A percentile compares a stretch with the other conserved stretches of the same genome.
Evolutionary conservation across 169 alveolate genomes (phyloP).

Genomic region (Eimeria brunetti): DNA sequence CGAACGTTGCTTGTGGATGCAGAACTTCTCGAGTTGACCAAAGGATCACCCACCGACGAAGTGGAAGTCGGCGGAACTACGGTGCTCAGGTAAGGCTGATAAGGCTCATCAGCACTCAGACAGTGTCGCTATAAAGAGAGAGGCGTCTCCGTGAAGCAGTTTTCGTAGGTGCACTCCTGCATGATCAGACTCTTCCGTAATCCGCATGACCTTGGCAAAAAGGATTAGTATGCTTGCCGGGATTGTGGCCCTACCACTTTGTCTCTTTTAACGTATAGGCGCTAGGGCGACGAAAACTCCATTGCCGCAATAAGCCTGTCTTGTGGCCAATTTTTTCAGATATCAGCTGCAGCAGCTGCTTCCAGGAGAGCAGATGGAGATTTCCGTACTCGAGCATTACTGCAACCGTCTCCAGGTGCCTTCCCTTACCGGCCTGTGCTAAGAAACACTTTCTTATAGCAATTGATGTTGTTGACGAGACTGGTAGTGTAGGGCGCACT

Average conservation of each 20-base stretch:
- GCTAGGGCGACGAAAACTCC: not conserved
- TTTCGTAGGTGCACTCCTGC: not conserved
- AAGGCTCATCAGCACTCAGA: not conserved
- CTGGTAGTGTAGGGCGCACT: not conserved
- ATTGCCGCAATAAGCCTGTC: not conserved
- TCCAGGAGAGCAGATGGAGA: not conserved
- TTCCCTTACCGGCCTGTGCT: not conserved
- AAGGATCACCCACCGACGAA: not conserved
- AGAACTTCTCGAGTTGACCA: not conserved
- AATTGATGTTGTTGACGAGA: not conserved
- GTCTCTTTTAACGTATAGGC: not conserved
- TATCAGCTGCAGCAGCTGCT: not conserved
- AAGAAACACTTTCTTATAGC: not conserved
- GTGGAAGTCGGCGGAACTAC: not conserved
- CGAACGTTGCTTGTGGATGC: not conserved
- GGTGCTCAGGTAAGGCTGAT: not conserved
- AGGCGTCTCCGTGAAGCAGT: not conserved
- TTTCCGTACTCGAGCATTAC: not conserved
- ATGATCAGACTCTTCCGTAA: not conserved
- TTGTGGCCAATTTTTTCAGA: not conserved
- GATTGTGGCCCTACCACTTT: no score
- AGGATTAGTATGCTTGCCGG: no score
- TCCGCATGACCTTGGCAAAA: not conserved
- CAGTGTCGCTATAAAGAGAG: not conserved
- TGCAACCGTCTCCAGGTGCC: not conserved